A percentile compares a stretch with the other conserved stretches of the same genome.
Evolutionary conservation across 1,139 yeast genomes (phyloP).

Genomic region (Yamadazyma conglobata): DNA sequence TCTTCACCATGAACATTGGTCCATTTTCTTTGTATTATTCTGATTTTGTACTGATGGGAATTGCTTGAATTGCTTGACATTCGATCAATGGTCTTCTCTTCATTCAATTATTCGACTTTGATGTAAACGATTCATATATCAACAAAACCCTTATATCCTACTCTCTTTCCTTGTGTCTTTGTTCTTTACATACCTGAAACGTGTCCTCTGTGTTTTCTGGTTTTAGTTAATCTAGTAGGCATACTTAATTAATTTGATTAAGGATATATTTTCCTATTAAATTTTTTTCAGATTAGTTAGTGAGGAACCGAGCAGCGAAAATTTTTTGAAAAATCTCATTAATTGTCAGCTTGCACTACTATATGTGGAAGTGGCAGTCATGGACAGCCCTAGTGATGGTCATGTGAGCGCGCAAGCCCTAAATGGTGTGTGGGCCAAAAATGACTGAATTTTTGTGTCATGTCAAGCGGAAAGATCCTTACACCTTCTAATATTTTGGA

Average conservation of each 20-base stretch:
- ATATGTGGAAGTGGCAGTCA: conserved; percentile 1
- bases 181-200: conserved; percentile 83
- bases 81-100: no score
- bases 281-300: conserved; percentile 2
- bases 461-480: conserved; percentile 1
- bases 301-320: conserved; percentile 6
- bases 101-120: no score
- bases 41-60: no score
- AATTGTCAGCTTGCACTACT: no score
- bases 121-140: no score
- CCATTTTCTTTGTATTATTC: no score
- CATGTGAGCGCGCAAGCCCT: conserved; percentile 4
- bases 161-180: not conserved
- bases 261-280: conserved; percentile 2
- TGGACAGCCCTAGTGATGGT: conserved; percentile 3
- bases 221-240: conserved; percentile 99
- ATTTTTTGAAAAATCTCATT: no score
- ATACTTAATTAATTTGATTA: conserved; percentile 41
- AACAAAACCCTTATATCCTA: no score
- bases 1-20: not conserved
- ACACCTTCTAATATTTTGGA: not conserved
- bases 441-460: no score
- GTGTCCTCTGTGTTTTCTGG: conserved; percentile 99
- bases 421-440: conserved; percentile 4
- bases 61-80: no score